Conservation (phyloP, 352 stramenopile species). For the Globisporangium splendens region DNA sequence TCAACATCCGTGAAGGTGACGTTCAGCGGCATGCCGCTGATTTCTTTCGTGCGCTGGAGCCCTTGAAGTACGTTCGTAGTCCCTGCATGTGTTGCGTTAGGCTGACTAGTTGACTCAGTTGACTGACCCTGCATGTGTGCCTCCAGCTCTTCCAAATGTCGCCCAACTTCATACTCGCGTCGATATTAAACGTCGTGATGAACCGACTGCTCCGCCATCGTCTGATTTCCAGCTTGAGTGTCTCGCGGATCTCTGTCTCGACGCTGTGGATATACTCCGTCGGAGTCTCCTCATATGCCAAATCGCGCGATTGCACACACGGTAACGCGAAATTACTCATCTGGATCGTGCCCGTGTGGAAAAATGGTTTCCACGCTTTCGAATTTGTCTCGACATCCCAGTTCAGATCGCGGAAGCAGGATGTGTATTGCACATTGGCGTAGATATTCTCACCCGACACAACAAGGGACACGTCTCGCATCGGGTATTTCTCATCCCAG, state of each 20-base stretch:
- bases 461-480: conserved; percentile 84
- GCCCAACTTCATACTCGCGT: conserved; percentile 75
- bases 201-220: conserved; percentile 82
- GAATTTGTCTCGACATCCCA: conserved; percentile 80
- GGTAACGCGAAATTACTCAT: conserved; percentile 25
- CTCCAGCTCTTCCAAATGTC: conserved; percentile 73
- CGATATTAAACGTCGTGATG: conserved; percentile 87
- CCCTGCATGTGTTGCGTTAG: background rate
- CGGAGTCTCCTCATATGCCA: conserved; percentile 62
- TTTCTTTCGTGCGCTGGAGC: conserved; percentile 35
- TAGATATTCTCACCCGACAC: conserved; percentile 89
- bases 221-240: conserved; percentile 84
- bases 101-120: background rate
- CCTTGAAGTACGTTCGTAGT: conserved; percentile 20
- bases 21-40: conserved; percentile 85
- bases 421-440: conserved; percentile 77
- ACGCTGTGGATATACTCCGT: conserved; percentile 58
- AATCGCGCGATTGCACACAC: conserved; percentile 47
- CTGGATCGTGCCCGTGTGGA: conserved; percentile 25
- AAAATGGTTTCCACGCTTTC: conserved; percentile 87
- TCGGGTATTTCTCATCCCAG: conserved; percentile 75
- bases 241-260: conserved; percentile 73
- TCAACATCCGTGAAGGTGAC: conserved; percentile 86
- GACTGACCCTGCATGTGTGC: conserved; percentile 18
- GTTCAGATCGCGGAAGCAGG: conserved; percentile 50